Base-by-base conservation (phyloP, 164 flowering plant species). In the Umbellularia californica region DNA sequence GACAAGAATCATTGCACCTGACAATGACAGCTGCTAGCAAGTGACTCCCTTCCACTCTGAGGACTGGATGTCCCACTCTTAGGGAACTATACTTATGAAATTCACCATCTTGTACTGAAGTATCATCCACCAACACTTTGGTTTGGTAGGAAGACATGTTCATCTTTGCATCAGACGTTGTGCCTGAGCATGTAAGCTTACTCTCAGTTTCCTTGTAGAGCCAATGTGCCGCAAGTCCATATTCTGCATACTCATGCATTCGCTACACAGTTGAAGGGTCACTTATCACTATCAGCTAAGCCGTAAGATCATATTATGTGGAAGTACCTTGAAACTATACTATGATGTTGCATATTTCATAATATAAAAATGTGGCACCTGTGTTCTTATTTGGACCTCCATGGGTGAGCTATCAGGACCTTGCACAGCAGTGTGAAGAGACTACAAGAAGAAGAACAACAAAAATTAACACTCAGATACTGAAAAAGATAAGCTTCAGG, bases 181-280 rank as follows among this genome's bases (percentile, higher is more conserved):
- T 68, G 73, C 75, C 69, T 51, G 75, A 58, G 25, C 80, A 70
- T 68, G 82, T 75, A 76, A 83, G 76, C 65, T 79, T 78, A 79
- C 71, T 86, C 70, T 82, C 97, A 51, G 89, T 78, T 86, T 94
- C 98, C 77, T 94, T 94, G 73, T 94, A 94, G 74, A 94, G 96
- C 98, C 98, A 94, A 77, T 94, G 98, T 24, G 98, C 98, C 76
- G 97, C 98, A 81, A 90, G 89, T 70, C 98, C 98, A 84, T 89
- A 93, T 79, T 94, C 98, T 72, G 98, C 98, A 84, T 91, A 83
- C 75, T 91, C 96, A 75, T 94, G 98, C 98, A 94, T 94, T 77
- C 87, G 86, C 98, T 94, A 70, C 79, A 78, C 47, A 51, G 30
- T 72, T 12, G 50, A 25, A 74, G 30, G 35, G 65, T 66, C 24